phyloP scores from a whole-genome alignment of 177 flowering plant species.

The Vitis hybrid region DNA sequence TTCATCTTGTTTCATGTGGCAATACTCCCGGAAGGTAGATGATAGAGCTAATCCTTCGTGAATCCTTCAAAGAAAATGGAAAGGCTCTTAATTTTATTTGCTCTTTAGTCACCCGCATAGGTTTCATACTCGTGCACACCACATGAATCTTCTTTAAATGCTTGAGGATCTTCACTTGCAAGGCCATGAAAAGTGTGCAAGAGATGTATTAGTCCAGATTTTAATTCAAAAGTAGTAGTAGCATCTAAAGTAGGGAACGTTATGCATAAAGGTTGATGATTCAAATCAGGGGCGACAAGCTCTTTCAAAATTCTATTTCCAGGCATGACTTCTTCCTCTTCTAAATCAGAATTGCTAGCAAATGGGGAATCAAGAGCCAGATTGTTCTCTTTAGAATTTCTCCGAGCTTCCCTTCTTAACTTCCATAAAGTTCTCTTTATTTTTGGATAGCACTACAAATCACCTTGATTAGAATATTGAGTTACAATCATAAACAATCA shows the following conservation, averaged over 20 bases:
- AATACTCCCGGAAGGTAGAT: not conserved
- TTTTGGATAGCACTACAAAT: not conserved
- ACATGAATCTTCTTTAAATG: slow-evolving; percentile 22
- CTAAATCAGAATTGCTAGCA: no score
- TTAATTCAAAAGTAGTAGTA: slow-evolving; percentile 6
- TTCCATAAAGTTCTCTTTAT: not conserved
- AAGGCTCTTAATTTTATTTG: slow-evolving; percentile 15
- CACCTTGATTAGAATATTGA: not conserved
- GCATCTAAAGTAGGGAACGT: not conserved
- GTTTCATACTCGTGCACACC: slow-evolving; percentile 18
- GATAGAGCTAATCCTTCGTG: slow-evolving; percentile 14
- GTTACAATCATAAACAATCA: not conserved
- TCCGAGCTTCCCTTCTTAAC: no score
- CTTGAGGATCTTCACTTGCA: slow-evolving; percentile 18
- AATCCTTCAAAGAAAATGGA: slow-evolving; percentile 5
- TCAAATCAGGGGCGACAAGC: not conserved
- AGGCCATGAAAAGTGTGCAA: slow-evolving; percentile 15
- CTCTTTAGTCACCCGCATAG: slow-evolving; percentile 1
- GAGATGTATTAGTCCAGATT: slow-evolving; percentile 14
- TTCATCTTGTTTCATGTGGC: not conserved
- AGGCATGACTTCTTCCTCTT: no score
- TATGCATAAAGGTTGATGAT: slow-evolving; percentile 6
- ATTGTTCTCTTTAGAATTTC: no score
- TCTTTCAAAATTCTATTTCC: slow-evolving; percentile 3
- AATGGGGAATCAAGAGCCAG: no score